Evolutionary conservation across 306 rosid genomes (phyloP).

Genomic region (peach (Prunus persica)): Prunus_persica_NCBIv2 NC_034009.1:31614001-31614500

Average conservation of each 20-base stretch:
- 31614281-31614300: conserved; percentile 19
- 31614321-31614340: background rate
- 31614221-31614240: background rate
- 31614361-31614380: background rate
- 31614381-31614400: background rate
- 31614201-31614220: background rate
- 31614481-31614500: background rate
- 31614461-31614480: background rate
- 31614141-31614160: conserved; percentile 1
- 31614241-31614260: conserved; percentile 5
- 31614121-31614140: background rate
- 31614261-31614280: background rate
- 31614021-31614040: conserved; percentile 96
- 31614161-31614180: background rate
- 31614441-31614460: no score
- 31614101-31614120: conserved; percentile 3
- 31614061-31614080: background rate
- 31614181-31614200: conserved; percentile 11
- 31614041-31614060: conserved; percentile 40
- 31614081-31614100: background rate
- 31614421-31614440: background rate
- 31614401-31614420: background rate
- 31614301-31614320: background rate
- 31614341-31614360: background rate
- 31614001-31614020: conserved; percentile 97